Percentiles rank a stretch among this genome's conserved stretches.
These are phyloP conservation scores for Ceriops zippeliana DNA, from an alignment of 345 rosid species.

Conservation along the genomic window DNA sequence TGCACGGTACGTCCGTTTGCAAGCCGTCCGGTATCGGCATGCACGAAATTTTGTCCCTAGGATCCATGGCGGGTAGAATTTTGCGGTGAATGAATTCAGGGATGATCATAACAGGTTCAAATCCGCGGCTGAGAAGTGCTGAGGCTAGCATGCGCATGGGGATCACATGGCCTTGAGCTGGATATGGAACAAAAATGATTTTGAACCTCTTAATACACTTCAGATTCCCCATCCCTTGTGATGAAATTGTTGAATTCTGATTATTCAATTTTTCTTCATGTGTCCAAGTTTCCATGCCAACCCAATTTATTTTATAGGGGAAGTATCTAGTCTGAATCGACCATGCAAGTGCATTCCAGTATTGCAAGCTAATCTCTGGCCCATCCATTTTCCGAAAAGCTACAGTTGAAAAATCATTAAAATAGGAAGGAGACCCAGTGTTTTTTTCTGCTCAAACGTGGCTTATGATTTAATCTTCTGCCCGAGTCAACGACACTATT, in stretches of 20 bases:
- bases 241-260: not conserved
- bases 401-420: too few relatives aligned
- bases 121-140: conserved; percentile 40
- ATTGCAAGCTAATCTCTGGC: too few relatives aligned
- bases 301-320: too few relatives aligned
- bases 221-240: conserved; percentile 12
- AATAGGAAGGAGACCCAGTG: too few relatives aligned
- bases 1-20: conserved; percentile 29
- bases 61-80: conserved; percentile 24
- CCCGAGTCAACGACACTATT: too few relatives aligned
- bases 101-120: conserved; percentile 43
- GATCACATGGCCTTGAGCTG: conserved; percentile 79
- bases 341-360: too few relatives aligned
- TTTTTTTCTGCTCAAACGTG: too few relatives aligned
- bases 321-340: too few relatives aligned
- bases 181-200: conserved; percentile 66
- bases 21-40: conserved; percentile 46
- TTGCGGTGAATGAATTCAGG: conserved; percentile 56
- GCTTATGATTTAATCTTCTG: too few relatives aligned
- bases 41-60: conserved; percentile 22
- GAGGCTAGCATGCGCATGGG: conserved; percentile 69
- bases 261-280: too few relatives aligned
- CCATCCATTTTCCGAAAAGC: too few relatives aligned
- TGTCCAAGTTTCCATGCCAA: not conserved
- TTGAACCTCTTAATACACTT: conserved; percentile 25